Conservation (phyloP, 2,329 filamentous ascomycete genomes). For the Lachnellula subtilissima region DNA sequence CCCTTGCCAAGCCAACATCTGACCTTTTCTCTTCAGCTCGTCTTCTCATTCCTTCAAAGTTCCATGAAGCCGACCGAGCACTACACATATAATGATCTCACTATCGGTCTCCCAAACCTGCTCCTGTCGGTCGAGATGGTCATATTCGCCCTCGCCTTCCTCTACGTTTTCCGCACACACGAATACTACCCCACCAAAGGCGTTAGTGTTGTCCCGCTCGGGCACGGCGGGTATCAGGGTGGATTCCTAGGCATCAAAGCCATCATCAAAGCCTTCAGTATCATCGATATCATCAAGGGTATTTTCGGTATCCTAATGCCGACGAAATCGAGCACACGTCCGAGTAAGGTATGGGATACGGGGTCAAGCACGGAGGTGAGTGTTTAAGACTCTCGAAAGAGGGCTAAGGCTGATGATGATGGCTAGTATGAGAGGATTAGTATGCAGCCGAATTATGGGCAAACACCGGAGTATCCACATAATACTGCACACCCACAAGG, state of each 20-base stretch:
- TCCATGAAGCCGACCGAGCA: slow-evolving; percentile 13
- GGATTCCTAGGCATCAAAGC: slow-evolving; percentile 13
- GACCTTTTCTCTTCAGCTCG: not conserved
- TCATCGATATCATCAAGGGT: slow-evolving; percentile 2
- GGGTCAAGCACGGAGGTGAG: not conserved
- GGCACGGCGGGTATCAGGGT: slow-evolving; percentile 13
- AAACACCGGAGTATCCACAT: not conserved
- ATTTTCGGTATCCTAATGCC: not conserved
- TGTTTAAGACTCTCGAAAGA: not conserved
- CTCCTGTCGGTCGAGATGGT: slow-evolving; percentile 17
- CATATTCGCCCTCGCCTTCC: slow-evolving; percentile 12
- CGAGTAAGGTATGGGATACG: not conserved
- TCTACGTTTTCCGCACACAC: slow-evolving; percentile 10
- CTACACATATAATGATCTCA: slow-evolving; percentile 14
- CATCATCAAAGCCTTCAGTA: slow-evolving; percentile 10
- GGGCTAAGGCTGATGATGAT: not conserved
- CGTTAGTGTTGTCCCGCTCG: slow-evolving; percentile 2
- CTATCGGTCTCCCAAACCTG: slow-evolving; percentile 14
- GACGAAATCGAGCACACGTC: no score
- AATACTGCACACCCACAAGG: not conserved
- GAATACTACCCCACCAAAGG: slow-evolving; percentile 8
- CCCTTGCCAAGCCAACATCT: not conserved
- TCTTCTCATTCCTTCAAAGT: slow-evolving; percentile 16
- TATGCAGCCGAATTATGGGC: not conserved
- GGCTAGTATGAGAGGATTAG: not conserved